A percentile compares a stretch with the other conserved stretches of the same genome.
phyloP scores from a whole-genome alignment of 106 monocot genomes.

The Acanthochlamys bracteata region DNA sequence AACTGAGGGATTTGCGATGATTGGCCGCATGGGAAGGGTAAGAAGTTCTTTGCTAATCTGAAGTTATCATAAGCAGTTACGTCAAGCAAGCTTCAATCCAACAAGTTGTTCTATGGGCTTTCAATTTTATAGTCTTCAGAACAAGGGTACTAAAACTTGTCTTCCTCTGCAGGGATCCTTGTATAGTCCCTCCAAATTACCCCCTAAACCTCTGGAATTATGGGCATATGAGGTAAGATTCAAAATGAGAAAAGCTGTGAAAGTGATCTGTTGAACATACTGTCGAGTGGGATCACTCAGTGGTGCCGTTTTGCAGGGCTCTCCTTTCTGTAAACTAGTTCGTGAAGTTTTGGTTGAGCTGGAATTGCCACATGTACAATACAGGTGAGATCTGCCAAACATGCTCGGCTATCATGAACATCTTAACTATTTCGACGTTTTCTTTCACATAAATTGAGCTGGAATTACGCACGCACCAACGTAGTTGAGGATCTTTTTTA shows the following conservation, averaged over 20 bases:
- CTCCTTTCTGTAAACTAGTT: constrained; percentile 90
- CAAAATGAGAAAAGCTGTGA: neutral
- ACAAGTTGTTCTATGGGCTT: too few relatives aligned
- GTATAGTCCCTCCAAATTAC: constrained; percentile 63
- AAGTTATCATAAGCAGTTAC: too few relatives aligned
- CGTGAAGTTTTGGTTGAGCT: constrained; percentile 86
- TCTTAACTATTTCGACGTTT: too few relatives aligned
- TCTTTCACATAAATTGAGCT: too few relatives aligned
- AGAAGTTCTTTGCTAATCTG: constrained; percentile 14
- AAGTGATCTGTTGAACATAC: neutral
- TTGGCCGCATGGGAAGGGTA: constrained; percentile 78
- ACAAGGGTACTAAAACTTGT: too few relatives aligned
- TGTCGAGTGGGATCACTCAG: neutral
- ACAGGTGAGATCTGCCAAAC: constrained; percentile 59
- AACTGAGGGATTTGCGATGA: constrained; percentile 82
- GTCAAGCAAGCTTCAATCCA: too few relatives aligned
- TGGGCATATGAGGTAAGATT: constrained; percentile 91
- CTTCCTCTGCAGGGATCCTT: constrained; percentile 51
- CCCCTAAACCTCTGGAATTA: constrained; percentile 56
- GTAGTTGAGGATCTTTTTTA: too few relatives aligned
- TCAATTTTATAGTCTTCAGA: too few relatives aligned
- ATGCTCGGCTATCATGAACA: too few relatives aligned
- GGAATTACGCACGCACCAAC: too few relatives aligned
- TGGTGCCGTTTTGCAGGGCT: constrained; percentile 35
- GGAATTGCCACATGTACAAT: constrained; percentile 79